Evolutionary conservation across 1,284 basidiomycete species (phyloP).

Genomic region (Malassezia dermatis): DNA sequence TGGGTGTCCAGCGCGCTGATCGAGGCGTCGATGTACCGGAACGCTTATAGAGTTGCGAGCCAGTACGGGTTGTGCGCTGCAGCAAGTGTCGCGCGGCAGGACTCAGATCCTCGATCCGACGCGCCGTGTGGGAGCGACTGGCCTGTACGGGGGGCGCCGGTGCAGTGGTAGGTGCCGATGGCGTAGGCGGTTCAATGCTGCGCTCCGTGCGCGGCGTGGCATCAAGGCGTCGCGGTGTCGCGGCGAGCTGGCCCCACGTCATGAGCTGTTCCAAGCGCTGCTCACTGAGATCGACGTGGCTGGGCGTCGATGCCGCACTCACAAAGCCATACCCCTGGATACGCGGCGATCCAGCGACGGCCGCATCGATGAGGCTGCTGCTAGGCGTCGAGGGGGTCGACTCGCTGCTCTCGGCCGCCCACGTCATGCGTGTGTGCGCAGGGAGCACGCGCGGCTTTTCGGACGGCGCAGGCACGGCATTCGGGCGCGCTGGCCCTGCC

Average conservation of each 20-base stretch:
- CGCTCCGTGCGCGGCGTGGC: background rate
- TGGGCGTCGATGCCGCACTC: constrained; percentile 21
- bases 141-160: background rate
- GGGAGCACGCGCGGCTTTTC: background rate
- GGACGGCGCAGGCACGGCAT: background rate
- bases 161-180: background rate
- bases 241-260: constrained; percentile 15
- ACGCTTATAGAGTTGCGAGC: constrained; percentile 1
- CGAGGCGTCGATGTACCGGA: constrained; percentile 3
- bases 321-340: constrained; percentile 38
- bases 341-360: constrained; percentile 26
- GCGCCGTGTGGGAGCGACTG: background rate
- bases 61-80: constrained; percentile 9
- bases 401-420: background rate
- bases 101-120: constrained; percentile 7
- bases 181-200: background rate
- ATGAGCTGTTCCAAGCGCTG: constrained; percentile 17
- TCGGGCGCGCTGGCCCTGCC: background rate
- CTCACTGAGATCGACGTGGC: background rate
- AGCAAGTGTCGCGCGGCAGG: constrained; percentile 13
- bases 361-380: constrained; percentile 34
- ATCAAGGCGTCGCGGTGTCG: constrained; percentile 1
- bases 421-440: background rate
- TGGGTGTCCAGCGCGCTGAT: constrained; percentile 11
- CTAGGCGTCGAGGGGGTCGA: constrained; percentile 20